Percentiles rank a stretch among this genome's conserved stretches.
phyloP scores from a whole-genome alignment of 768 basidiomycete genomes.

The Austroboletus eburneus region DNA sequence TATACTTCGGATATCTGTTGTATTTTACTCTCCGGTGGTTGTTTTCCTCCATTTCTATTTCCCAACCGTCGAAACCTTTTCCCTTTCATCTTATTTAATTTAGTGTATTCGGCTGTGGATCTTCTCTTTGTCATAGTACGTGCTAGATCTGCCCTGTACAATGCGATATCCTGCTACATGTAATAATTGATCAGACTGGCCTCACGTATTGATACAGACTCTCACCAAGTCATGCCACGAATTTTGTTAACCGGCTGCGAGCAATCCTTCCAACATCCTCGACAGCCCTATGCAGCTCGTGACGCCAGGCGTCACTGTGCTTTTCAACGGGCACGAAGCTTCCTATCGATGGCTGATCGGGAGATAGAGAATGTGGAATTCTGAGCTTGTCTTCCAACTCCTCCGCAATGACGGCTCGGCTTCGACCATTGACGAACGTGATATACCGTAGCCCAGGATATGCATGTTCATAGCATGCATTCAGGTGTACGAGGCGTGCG shows the following conservation, averaged over 20 bases:
- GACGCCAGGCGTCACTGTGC: slow-evolving; percentile 49
- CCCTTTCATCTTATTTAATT: slow-evolving; percentile 1
- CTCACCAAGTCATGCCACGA: slow-evolving; percentile 10
- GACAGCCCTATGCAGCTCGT: slow-evolving; percentile 70
- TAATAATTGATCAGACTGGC: too few relatives aligned
- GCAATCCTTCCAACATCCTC: slow-evolving; percentile 74
- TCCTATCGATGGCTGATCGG: slow-evolving; percentile 32
- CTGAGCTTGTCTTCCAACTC: slow-evolving; percentile 75
- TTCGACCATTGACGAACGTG: slow-evolving; percentile 88
- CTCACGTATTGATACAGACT: too few relatives aligned
- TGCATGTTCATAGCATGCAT: slow-evolving; percentile 66
- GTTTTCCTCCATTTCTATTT: slow-evolving; percentile 5
- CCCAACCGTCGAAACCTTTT: neutral
- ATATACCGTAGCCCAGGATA: slow-evolving; percentile 83
- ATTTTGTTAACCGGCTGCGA: slow-evolving; percentile 52
- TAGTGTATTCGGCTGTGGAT: slow-evolving; percentile 11
- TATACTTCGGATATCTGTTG: slow-evolving; percentile 26
- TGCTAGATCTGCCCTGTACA: slow-evolving; percentile 12
- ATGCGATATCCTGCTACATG: slow-evolving; percentile 8
- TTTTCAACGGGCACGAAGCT: slow-evolving; percentile 36
- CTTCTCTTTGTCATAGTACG: neutral
- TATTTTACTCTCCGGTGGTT: slow-evolving; percentile 17
- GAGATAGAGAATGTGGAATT: slow-evolving; percentile 46
- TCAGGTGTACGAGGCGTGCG: slow-evolving; percentile 67
- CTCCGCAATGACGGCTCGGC: slow-evolving; percentile 61